A percentile compares a stretch with the other conserved stretches of the same genome.
phyloP scores from a whole-genome alignment of 2,329 filamentous ascomycete species.

The Fusarium compactum region DNA sequence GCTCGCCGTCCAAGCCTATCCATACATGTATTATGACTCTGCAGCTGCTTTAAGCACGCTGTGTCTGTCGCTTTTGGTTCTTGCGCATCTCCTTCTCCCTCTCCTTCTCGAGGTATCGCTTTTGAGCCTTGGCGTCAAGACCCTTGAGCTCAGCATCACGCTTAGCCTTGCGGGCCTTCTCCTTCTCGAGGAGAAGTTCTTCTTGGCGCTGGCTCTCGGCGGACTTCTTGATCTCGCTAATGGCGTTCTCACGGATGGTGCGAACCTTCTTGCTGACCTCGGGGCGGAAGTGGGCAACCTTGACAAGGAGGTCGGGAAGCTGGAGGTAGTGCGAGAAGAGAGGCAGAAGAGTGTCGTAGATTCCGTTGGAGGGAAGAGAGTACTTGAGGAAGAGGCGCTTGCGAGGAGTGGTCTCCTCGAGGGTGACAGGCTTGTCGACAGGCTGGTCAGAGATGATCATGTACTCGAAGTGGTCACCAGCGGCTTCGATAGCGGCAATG shows the following conservation, averaged over 20 bases:
- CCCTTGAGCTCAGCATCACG: conserved; percentile 83
- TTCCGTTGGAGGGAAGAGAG: conserved; percentile 72
- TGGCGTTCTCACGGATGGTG: conserved; percentile 81
- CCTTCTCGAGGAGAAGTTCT: conserved; percentile 77
- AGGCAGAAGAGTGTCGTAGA: conserved; percentile 75
- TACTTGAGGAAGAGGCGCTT: conserved; percentile 89
- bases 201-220: conserved; percentile 85
- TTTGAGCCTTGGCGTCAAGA: conserved; percentile 84
- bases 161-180: conserved; percentile 87
- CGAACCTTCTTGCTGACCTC: conserved; percentile 90
- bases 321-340: conserved; percentile 86
- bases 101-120: conserved; percentile 86
- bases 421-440: conserved; percentile 82
- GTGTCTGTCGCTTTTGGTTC: conserved; percentile 66
- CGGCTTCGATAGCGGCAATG: conserved; percentile 79
- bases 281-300: conserved; percentile 84
- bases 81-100: conserved; percentile 76
- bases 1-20: neutral
- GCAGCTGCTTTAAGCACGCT: conserved; percentile 57
- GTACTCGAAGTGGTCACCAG: conserved; percentile 84
- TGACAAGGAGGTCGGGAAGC: conserved; percentile 84
- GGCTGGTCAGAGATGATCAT: conserved; percentile 92
- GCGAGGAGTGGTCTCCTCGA: conserved; percentile 85
- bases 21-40: conserved; percentile 1
- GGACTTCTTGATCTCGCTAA: conserved; percentile 81